phyloP scores from a whole-genome alignment of 805 yeast species.

The Schizosaccharomyces pombe region DNA sequence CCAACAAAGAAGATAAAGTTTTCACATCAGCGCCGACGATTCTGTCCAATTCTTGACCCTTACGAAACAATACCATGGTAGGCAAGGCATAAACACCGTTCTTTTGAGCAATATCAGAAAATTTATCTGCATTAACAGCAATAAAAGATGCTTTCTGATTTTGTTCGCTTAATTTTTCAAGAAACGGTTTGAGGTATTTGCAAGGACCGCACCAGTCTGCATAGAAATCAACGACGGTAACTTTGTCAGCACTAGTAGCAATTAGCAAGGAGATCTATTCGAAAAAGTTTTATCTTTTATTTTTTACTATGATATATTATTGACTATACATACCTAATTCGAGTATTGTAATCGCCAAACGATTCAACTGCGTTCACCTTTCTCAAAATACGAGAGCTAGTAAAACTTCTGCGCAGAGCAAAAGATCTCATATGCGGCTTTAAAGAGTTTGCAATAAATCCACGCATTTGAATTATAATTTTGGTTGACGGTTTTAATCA shows the following conservation, averaged over 20 bases:
- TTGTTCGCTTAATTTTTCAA: conserved; percentile 54
- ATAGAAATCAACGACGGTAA: conserved; percentile 82
- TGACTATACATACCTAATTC: too few species aligned
- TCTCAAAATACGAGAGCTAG: too few species aligned
- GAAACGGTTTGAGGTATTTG: conserved; percentile 84
- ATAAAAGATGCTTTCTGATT: conserved; percentile 37
- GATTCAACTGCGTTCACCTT: too few species aligned
- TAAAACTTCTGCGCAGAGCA: too few species aligned
- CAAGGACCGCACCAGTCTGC: conserved; percentile 99
- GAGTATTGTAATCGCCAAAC: too few species aligned
- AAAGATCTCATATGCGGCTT: too few species aligned
- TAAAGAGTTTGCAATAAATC: too few species aligned
- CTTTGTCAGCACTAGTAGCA: conserved; percentile 20
- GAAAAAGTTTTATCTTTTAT: too few species aligned
- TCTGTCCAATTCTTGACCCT: conserved; percentile 43
- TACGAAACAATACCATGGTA: conserved; percentile 53
- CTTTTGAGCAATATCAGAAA: conserved; percentile 50
- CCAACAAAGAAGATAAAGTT: not conserved
- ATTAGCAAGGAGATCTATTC: too few species aligned
- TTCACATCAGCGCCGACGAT: not conserved
- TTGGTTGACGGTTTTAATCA: too few species aligned
- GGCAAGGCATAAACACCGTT: conserved; percentile 43
- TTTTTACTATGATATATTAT: too few species aligned
- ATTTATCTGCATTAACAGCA: conserved; percentile 80
- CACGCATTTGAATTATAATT: too few species aligned